These are phyloP conservation scores for Taiozyma sp. DNA, from an alignment of 1,139 yeast genomes.

Conservation along the genomic window DNA sequence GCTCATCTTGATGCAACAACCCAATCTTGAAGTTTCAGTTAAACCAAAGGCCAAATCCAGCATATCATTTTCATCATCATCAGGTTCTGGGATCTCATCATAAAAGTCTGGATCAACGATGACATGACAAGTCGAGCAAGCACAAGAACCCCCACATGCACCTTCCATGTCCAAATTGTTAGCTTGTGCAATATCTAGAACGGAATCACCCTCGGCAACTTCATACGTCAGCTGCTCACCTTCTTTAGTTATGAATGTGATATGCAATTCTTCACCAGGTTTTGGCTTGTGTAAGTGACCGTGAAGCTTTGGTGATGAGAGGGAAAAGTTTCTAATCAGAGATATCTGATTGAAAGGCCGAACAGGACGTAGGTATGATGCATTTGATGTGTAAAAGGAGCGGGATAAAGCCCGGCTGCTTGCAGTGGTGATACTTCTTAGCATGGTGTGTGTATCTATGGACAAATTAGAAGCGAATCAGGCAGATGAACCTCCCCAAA, in stretches of 20 bases:
- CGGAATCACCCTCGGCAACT: slow-evolving; percentile 88
- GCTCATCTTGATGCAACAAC: slow-evolving; percentile 88
- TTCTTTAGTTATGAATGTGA: slow-evolving; percentile 89
- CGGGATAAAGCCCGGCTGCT: neutral
- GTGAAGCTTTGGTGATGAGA: slow-evolving; percentile 34
- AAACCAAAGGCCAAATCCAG: slow-evolving; percentile 94
- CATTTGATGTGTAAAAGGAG: neutral
- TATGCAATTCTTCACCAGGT: slow-evolving; percentile 83
- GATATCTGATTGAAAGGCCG: slow-evolving; percentile 15
- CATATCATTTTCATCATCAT: slow-evolving; percentile 98
- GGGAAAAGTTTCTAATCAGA: slow-evolving; percentile 20
- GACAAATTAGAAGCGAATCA: neutral
- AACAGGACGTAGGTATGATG: neutral
- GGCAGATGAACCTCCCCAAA: neutral
- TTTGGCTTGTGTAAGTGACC: slow-evolving; percentile 89
- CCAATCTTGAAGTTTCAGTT: slow-evolving; percentile 92
- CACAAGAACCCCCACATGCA: slow-evolving; percentile 99
- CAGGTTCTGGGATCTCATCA: slow-evolving; percentile 90
- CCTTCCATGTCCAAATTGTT: slow-evolving; percentile 94
- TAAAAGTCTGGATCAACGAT: slow-evolving; percentile 93
- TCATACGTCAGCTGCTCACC: slow-evolving; percentile 79
- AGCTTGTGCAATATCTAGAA: slow-evolving; percentile 93
- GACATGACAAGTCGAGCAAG: slow-evolving; percentile 96
- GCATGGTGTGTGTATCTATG: neutral
- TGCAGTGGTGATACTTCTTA: slow-evolving; percentile 1